These are phyloP conservation scores for Saprolegnia parasitica DNA, from an alignment of 352 stramenopile species.

Conservation along the genomic window DNA sequence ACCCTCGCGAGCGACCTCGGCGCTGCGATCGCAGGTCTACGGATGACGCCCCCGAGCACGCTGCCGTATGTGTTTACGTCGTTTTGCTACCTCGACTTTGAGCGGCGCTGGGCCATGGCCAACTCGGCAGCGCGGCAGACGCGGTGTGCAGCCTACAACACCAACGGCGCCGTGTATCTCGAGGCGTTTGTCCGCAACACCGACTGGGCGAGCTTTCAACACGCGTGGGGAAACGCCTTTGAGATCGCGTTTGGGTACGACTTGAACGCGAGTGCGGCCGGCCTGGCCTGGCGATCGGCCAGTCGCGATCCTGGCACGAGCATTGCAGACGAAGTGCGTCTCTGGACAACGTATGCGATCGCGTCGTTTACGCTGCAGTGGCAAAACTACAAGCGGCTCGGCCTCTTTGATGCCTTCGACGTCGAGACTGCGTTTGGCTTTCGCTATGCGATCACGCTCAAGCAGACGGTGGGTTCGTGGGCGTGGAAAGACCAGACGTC, in stretches of 20 bases:
- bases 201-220: background rate
- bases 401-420: background rate
- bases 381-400: conserved; percentile 26
- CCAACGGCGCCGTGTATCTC: background rate
- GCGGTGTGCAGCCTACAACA: background rate
- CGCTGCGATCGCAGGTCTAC: background rate
- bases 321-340: background rate
- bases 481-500: background rate
- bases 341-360: background rate
- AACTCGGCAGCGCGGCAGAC: background rate
- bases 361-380: conserved; percentile 10
- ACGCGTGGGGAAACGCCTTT: background rate
- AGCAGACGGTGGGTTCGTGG: background rate
- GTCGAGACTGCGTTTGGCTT: conserved; percentile 3
- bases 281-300: background rate
- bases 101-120: conserved; percentile 14
- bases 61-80: conserved; percentile 11
- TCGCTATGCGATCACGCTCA: background rate
- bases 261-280: background rate
- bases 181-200: conserved; percentile 1
- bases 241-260: background rate
- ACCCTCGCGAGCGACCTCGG: background rate
- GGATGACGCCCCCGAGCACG: background rate
- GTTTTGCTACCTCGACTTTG: conserved; percentile 25
- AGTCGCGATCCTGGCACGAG: background rate